phyloP scores from a whole-genome alignment of 2,329 filamentous ascomycete genomes.

The Westerdykella aurantiaca region DNA sequence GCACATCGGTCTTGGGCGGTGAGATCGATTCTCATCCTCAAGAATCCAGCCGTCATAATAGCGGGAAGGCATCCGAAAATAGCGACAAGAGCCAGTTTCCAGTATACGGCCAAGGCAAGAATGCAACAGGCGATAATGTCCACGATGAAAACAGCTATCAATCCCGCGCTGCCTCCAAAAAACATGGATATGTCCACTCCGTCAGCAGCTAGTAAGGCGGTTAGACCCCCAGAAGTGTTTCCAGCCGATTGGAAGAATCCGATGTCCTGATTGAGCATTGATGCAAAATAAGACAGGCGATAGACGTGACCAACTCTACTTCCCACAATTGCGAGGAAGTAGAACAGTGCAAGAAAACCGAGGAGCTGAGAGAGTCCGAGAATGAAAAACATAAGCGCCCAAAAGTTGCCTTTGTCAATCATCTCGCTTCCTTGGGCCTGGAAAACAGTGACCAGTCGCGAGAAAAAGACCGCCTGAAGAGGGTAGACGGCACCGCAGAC shows the following conservation, averaged over 20 bases:
- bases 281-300: constrained; percentile 48
- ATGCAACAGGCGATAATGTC: constrained; percentile 61
- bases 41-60: constrained; percentile 72
- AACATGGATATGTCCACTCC: constrained; percentile 82
- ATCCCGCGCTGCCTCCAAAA: too few relatives aligned
- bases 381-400: constrained; percentile 21
- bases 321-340: constrained; percentile 1
- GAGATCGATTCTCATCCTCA: constrained; percentile 29
- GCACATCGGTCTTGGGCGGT: constrained; percentile 3
- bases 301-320: not conserved
- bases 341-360: constrained; percentile 8
- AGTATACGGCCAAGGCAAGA: constrained; percentile 64
- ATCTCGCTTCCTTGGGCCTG: constrained; percentile 3
- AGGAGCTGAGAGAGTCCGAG: constrained; percentile 12
- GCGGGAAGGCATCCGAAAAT: constrained; percentile 70
- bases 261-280: constrained; percentile 84
- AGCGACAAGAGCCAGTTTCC: constrained; percentile 75
- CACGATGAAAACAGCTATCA: constrained; percentile 65
- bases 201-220: constrained; percentile 77
- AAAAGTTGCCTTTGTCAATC: constrained; percentile 11
- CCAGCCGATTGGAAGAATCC: constrained; percentile 76
- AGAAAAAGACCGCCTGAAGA: not conserved
- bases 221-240: constrained; percentile 69
- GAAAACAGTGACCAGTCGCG: not conserved
- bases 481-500: not conserved